These are phyloP conservation scores for Arthrobotrys sinensis DNA, from an alignment of 2,329 filamentous ascomycete genomes.

Conservation along the genomic window DNA sequence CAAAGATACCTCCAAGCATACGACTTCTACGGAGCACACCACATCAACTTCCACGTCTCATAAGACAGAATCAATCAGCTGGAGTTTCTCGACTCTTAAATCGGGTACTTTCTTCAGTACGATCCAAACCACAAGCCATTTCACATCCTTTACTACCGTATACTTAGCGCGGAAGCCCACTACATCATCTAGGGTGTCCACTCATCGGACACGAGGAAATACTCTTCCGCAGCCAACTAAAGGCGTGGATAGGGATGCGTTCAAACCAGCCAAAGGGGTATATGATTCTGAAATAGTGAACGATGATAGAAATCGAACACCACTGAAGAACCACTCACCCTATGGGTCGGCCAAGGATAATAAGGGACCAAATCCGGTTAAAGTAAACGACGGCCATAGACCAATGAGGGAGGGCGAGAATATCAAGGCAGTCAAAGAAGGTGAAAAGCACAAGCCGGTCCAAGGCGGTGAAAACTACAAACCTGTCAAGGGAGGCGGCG, in stretches of 20 bases:
- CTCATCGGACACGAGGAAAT: slow-evolving; percentile 5
- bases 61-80: slow-evolving; percentile 6
- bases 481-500: not conserved
- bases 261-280: not conserved
- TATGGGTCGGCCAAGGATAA: not conserved
- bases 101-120: slow-evolving; percentile 19
- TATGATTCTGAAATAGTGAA: not conserved
- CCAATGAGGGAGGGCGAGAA: not conserved
- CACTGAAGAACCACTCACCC: no score
- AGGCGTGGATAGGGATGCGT: not conserved
- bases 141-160: slow-evolving; percentile 36
- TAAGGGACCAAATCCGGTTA: no score
- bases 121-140: slow-evolving; percentile 2
- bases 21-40: not conserved
- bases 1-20: not conserved
- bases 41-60: slow-evolving; percentile 6
- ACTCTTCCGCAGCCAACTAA: slow-evolving; percentile 2
- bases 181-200: not conserved
- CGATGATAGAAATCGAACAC: no score
- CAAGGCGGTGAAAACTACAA: no score
- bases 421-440: not conserved
- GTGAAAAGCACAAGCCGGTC: not conserved
- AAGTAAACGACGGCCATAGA: slow-evolving; percentile 8
- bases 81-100: slow-evolving; percentile 24
- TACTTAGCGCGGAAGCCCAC: slow-evolving; percentile 12